phyloP scores from a whole-genome alignment of 257 asterid species.

The Solanum lignicaule region DNA sequence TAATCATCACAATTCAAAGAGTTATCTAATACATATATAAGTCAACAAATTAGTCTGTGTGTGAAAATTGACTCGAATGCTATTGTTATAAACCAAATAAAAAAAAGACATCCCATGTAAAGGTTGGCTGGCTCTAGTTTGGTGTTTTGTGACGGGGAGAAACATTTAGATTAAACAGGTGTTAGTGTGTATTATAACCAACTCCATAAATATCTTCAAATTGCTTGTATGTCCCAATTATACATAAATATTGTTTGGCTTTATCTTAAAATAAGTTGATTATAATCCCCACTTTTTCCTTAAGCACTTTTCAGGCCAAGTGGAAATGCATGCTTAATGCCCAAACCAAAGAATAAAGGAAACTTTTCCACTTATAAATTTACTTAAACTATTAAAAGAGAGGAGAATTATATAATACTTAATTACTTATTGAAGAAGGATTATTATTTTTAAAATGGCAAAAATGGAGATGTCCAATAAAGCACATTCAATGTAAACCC shows the following conservation, averaged over 20 bases:
- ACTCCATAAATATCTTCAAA: neutral
- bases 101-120: neutral
- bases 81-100: neutral
- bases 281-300: neutral
- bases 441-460: neutral
- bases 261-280: neutral
- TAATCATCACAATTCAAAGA: neutral
- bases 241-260: neutral
- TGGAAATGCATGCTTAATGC: neutral
- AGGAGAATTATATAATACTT: neutral
- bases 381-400: neutral
- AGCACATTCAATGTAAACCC: neutral
- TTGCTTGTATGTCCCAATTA: neutral
- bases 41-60: neutral
- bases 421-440: neutral
- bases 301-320: neutral
- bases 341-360: neutral
- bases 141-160: neutral
- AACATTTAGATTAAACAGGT: neutral
- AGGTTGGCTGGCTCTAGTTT: neutral
- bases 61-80: neutral
- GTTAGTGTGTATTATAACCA: neutral
- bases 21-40: neutral
- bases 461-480: neutral
- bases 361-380: neutral